phyloP scores from a whole-genome alignment of 202 grass and related monocot genomes.

The Setaria italica region DNA sequence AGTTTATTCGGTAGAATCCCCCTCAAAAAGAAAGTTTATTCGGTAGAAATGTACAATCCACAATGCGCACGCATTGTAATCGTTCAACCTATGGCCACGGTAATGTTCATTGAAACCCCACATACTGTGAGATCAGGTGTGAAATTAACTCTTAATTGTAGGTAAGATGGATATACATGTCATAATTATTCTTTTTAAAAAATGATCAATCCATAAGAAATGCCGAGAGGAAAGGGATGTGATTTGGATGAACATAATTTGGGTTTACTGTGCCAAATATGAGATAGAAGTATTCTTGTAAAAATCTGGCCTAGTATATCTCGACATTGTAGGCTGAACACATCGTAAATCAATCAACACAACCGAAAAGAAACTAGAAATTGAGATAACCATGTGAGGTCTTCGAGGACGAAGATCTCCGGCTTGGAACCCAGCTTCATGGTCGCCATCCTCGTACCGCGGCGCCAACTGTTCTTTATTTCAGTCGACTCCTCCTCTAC shows the following conservation, averaged over 20 bases:
- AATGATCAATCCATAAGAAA: neutral
- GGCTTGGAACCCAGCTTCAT: conserved; percentile 75
- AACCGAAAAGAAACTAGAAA: neutral
- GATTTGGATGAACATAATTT: neutral
- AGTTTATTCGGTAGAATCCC: neutral
- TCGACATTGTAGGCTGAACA: too few species aligned
- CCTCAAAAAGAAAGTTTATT: too few species aligned
- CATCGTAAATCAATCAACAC: neutral
- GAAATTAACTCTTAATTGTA: neutral
- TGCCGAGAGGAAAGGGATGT: neutral
- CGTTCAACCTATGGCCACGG: neutral
- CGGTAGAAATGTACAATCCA: neutral
- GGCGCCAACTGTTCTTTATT: neutral
- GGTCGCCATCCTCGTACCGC: conserved; percentile 54
- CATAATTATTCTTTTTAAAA: neutral
- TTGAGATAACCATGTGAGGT: conserved; percentile 63
- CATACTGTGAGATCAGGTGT: neutral
- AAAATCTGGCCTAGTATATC: neutral
- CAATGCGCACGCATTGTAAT: neutral
- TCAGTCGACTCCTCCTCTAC: neutral
- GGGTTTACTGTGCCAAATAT: neutral
- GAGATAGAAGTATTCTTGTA: too few species aligned
- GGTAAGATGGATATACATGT: neutral
- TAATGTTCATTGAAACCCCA: neutral
- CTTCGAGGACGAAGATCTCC: conserved; percentile 66